A percentile compares a stretch with the other conserved stretches of the same genome.
Evolutionary conservation across 2,329 filamentous ascomycete genomes (phyloP).

Genomic region (Aspergillus pseudotamarii): DNA sequence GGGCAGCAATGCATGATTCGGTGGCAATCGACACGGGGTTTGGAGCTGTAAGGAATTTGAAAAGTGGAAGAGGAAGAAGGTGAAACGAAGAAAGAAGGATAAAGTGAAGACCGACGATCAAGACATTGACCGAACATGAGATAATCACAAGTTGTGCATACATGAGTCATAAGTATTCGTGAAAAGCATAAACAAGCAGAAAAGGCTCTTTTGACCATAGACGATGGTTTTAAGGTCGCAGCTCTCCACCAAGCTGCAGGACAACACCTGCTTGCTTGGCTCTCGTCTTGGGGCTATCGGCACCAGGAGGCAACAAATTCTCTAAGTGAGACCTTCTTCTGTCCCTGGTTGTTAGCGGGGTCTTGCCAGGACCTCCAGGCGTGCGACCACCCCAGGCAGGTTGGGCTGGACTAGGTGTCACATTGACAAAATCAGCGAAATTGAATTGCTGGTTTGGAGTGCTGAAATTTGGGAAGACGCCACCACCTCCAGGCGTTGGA

Average conservation of each 20-base stretch:
- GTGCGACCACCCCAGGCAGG: conserved; percentile 70
- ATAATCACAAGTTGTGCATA: conserved; percentile 16
- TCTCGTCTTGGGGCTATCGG: conserved; percentile 45
- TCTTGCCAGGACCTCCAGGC: conserved; percentile 61
- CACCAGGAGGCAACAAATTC: conserved; percentile 62
- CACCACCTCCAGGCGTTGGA: conserved; percentile 63
- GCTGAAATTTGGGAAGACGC: conserved; percentile 72
- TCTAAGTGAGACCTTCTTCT: conserved; percentile 84
- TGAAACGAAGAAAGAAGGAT: conserved; percentile 3
- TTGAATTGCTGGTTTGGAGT: conserved; percentile 88
- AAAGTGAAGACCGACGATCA: conserved; percentile 7
- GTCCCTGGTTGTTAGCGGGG: conserved; percentile 68
- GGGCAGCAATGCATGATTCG: conserved; percentile 15
- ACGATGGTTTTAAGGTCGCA: conserved; percentile 50
- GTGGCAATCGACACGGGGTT: neutral
- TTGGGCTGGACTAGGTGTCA: conserved; percentile 93
- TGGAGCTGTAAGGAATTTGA: neutral
- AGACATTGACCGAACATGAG: conserved; percentile 28
- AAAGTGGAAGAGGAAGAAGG: neutral
- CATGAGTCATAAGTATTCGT: conserved; percentile 27
- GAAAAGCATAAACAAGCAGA: conserved; percentile 24
- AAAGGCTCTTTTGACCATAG: neutral
- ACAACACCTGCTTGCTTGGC: conserved; percentile 57
- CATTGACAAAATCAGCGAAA: conserved; percentile 96
- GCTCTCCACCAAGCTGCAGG: conserved; percentile 68